Percentiles rank a stretch among this genome's conserved stretches.
phyloP scores from a whole-genome alignment of 495 filamentous ascomycete genomes.

The Penicillium odoratum region DNA sequence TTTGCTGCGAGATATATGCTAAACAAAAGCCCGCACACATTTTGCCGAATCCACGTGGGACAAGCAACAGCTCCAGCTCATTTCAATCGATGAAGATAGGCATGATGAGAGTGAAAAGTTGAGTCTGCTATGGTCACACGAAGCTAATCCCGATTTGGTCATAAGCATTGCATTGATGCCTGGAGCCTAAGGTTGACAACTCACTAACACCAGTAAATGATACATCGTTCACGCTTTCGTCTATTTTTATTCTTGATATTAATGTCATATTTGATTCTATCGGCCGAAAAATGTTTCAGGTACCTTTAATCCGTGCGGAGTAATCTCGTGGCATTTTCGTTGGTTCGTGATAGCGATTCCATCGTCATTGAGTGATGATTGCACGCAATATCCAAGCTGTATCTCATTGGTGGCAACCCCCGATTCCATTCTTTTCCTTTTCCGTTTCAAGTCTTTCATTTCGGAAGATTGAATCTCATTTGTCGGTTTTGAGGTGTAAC shows the following conservation, averaged over 20 bases:
- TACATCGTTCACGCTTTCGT: background rate
- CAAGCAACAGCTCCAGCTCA: too few species aligned
- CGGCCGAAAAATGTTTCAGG: background rate
- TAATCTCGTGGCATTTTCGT: background rate
- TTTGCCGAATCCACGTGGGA: too few species aligned
- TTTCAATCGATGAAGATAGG: too few species aligned
- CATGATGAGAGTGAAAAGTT: too few species aligned
- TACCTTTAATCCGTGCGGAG: background rate
- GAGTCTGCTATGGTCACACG: too few species aligned
- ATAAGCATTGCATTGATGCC: too few species aligned
- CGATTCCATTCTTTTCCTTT: background rate
- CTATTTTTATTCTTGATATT: background rate
- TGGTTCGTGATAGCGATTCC: slow-evolving; percentile 7
- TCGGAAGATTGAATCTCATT: background rate
- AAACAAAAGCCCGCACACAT: too few species aligned
- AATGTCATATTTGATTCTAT: background rate
- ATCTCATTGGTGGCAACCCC: background rate
- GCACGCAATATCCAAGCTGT: slow-evolving; percentile 9
- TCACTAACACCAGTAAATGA: too few species aligned
- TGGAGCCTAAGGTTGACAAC: too few species aligned
- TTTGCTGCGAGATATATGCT: too few species aligned
- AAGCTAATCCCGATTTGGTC: too few species aligned
- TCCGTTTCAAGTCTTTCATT: background rate
- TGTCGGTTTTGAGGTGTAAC: background rate
- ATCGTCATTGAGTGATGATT: slow-evolving; percentile 11